These are phyloP conservation scores for Albugo candida DNA, from an alignment of 352 stramenopile genomes.

Conservation along the genomic window DNA sequence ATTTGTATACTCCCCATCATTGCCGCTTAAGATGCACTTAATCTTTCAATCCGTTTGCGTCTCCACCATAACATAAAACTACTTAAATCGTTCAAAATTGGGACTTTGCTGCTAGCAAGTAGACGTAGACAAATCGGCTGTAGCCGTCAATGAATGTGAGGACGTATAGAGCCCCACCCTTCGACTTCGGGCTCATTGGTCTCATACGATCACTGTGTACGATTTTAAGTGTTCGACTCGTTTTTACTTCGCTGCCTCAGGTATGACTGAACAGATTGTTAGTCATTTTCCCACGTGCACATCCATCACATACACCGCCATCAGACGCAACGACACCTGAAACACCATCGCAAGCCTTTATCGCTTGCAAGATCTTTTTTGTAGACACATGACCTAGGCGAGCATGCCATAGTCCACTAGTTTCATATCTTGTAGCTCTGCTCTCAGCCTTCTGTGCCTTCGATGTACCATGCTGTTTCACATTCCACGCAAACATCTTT, in stretches of 20 bases:
- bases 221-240: not conserved
- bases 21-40: conserved; percentile 8
- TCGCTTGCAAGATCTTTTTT: not conserved
- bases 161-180: conserved; percentile 3
- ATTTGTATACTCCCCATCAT: conserved; percentile 10
- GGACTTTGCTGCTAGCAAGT: not conserved
- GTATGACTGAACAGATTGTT: not conserved
- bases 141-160: conserved; percentile 11
- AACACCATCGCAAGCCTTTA: conserved; percentile 3
- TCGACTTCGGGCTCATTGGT: conserved; percentile 3
- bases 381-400: conserved; percentile 6
- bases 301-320: conserved; percentile 6
- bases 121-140: conserved; percentile 1
- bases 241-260: conserved; percentile 6
- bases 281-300: conserved; percentile 8
- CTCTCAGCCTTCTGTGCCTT: too few species aligned
- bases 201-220: conserved; percentile 10
- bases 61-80: conserved; percentile 4
- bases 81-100: conserved; percentile 3
- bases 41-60: conserved; percentile 2
- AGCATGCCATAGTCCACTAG: conserved; percentile 4
- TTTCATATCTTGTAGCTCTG: too few species aligned
- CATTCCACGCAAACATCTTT: too few species aligned
- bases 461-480: too few species aligned
- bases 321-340: not conserved